phyloP scores from a whole-genome alignment of 352 stramenopile genomes.

The Phytophthora pistaciae region DNA sequence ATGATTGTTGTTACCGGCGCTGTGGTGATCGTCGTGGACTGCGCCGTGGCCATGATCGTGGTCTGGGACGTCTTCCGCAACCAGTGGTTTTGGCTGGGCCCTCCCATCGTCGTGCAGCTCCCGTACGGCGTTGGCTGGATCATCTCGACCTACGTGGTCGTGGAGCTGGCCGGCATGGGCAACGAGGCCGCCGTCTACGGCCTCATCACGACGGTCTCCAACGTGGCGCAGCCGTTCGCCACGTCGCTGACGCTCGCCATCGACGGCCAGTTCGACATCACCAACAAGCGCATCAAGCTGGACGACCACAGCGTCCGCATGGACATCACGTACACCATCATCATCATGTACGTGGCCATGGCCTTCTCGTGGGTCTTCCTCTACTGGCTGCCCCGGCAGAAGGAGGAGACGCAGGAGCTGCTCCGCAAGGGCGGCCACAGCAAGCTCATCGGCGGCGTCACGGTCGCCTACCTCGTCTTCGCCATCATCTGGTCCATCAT shows the following conservation, averaged over 20 bases:
- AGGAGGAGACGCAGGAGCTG: slow-evolving; percentile 46
- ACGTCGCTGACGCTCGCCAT: slow-evolving; percentile 31
- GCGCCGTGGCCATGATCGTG: slow-evolving; percentile 32
- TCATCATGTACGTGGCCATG: slow-evolving; percentile 45
- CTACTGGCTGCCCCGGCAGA: slow-evolving; percentile 44
- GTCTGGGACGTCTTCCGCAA: slow-evolving; percentile 46
- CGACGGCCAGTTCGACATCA: slow-evolving; percentile 38
- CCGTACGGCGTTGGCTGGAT: slow-evolving; percentile 55
- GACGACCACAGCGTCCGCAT: slow-evolving; percentile 35
- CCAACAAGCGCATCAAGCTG: slow-evolving; percentile 34
- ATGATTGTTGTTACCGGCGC: slow-evolving; percentile 36
- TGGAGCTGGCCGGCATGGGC: slow-evolving; percentile 30
- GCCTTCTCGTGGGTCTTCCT: slow-evolving; percentile 46
- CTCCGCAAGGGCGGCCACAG: slow-evolving; percentile 38
- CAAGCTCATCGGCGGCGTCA: slow-evolving; percentile 39
- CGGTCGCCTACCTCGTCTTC: slow-evolving; percentile 44
- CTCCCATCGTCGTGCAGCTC: slow-evolving; percentile 50
- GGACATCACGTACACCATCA: slow-evolving; percentile 42
- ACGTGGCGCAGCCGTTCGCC: slow-evolving; percentile 33
- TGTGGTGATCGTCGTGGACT: slow-evolving; percentile 32
- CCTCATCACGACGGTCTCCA: slow-evolving; percentile 33
- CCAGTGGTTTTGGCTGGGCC: slow-evolving; percentile 49
- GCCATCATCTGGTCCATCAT: slow-evolving; percentile 44
- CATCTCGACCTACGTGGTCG: slow-evolving; percentile 35
- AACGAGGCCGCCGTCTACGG: slow-evolving; percentile 42